phyloP scores from a whole-genome alignment of 1,284 basidiomycete species.

The Pascua guehoae region DNA sequence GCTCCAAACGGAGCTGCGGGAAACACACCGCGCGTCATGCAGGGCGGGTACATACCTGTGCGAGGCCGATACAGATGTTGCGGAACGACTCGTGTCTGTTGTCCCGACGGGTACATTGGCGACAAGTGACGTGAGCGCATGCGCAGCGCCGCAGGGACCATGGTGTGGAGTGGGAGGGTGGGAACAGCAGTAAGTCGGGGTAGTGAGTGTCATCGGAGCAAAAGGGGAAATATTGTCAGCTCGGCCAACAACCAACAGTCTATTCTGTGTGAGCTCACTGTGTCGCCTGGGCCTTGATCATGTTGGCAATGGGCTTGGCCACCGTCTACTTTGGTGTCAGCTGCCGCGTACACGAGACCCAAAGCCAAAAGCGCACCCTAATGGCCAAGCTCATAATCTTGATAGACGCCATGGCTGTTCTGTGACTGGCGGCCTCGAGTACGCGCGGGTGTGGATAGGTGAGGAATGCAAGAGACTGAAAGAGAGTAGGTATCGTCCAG shows the following conservation, averaged over 20 bases:
- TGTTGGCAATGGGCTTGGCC: constrained; percentile 75
- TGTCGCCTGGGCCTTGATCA: constrained; percentile 70
- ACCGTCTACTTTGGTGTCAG: constrained; percentile 58
- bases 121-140: not conserved
- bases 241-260: not conserved
- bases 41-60: constrained; percentile 54
- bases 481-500: no score
- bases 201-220: not conserved
- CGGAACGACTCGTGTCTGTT: constrained; percentile 73
- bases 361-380: constrained; percentile 55
- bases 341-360: not conserved
- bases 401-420: constrained; percentile 58
- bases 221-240: not conserved
- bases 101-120: not conserved
- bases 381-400: constrained; percentile 66
- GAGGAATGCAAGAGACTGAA: no score
- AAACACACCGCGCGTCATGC: no score
- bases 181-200: not conserved
- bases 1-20: not conserved
- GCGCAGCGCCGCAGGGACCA: not conserved
- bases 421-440: no score
- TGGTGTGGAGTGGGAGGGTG: not conserved
- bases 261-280: constrained; percentile 57
- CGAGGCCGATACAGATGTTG: constrained; percentile 67
- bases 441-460: no score